These are phyloP conservation scores for Apiospora rasikravindrae DNA, from an alignment of 2,329 filamentous ascomycete species.

Conservation along the genomic window DNA sequence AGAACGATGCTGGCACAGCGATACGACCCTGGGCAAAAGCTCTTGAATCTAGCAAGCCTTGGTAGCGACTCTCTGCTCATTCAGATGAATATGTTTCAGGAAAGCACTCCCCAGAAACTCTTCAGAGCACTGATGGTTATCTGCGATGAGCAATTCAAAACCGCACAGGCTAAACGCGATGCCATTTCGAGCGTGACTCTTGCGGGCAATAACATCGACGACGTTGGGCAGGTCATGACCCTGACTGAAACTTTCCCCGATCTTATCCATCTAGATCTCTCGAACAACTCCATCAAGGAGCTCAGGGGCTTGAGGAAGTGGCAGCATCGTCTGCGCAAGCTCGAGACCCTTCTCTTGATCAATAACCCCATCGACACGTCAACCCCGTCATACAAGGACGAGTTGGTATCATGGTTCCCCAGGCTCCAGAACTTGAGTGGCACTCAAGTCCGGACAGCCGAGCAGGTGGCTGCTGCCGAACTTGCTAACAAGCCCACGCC, in stretches of 20 bases:
- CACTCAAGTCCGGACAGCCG: conserved; percentile 72
- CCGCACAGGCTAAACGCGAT: conserved; percentile 72
- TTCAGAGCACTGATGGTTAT: conserved; percentile 92
- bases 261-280: conserved; percentile 87
- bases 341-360: conserved; percentile 81
- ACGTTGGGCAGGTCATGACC: conserved; percentile 73
- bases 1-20: conserved; percentile 74
- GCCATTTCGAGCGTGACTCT: conserved; percentile 84
- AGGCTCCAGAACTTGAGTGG: conserved; percentile 79
- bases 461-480: conserved; percentile 66
- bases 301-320: conserved; percentile 73
- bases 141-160: conserved; percentile 78
- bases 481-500: conserved; percentile 58
- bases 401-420: conserved; percentile 83
- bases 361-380: conserved; percentile 74
- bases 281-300: conserved; percentile 77
- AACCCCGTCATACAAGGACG: conserved; percentile 65
- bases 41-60: conserved; percentile 83
- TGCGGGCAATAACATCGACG: conserved; percentile 77
- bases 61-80: conserved; percentile 74
- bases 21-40: conserved; percentile 73
- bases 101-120: conserved; percentile 79
- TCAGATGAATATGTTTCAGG: conserved; percentile 77
- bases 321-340: conserved; percentile 77
- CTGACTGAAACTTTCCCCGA: conserved; percentile 83